phyloP scores from a whole-genome alignment of 2,329 filamentous ascomycete genomes.

The Colletotrichum siamense region DNA sequence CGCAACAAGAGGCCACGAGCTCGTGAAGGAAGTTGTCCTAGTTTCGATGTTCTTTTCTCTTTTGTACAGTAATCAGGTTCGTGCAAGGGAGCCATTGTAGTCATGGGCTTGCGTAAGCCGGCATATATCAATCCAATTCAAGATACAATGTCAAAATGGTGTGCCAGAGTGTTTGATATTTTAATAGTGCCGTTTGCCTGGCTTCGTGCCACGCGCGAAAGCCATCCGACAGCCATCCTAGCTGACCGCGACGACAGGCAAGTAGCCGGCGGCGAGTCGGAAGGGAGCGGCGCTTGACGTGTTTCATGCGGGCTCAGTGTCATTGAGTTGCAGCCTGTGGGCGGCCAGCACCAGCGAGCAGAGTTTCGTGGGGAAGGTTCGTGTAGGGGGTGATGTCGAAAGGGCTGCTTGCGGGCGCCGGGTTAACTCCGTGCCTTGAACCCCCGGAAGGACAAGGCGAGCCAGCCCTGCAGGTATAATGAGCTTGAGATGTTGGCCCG shows the following conservation, averaged over 20 bases:
- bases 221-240: not conserved
- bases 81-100: not conserved
- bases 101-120: not conserved
- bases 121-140: not conserved
- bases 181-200: not conserved
- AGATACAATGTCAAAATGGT: not conserved
- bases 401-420: not conserved
- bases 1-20: conserved; percentile 8
- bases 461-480: not conserved
- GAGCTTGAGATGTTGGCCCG: not conserved
- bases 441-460: not conserved
- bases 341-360: not conserved
- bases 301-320: not conserved
- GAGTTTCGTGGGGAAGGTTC: not conserved
- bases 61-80: not conserved
- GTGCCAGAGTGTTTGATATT: not conserved
- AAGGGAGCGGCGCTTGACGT: not conserved
- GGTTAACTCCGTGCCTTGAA: not conserved
- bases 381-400: not conserved
- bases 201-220: not conserved
- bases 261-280: not conserved
- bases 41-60: not conserved
- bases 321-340: not conserved
- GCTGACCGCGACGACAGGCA: not conserved
- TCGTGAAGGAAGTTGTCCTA: not conserved